Base-by-base conservation (phyloP, 2,329 filamentous ascomycete species). In the Aspergillus hiratsukae region DNA sequence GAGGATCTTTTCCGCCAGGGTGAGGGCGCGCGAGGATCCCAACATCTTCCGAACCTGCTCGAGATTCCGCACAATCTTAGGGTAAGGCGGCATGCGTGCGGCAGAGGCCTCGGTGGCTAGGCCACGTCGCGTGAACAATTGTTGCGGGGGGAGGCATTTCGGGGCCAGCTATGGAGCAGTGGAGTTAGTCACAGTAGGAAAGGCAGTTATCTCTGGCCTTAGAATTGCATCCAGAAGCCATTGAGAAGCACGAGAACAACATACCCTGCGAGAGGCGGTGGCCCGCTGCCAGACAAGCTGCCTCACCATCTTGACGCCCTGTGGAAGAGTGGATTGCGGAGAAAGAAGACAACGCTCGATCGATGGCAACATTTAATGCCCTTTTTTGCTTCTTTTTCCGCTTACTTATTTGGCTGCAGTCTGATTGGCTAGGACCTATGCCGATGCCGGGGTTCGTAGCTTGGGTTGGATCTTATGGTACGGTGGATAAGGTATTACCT, bases 1-100 rank as follows among this genome's bases (percentile, higher is more conserved):
- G 57, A 99, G 83, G 68, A 99, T 97, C 83, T 99, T 99, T 78
- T 99, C 94, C 61, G 94, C 91, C 56, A 99, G 84, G 2, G 93
- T 97, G 58, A 99, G 84, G 55, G 81, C 74, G 29, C 82, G 77
- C 17, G 74, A 73, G 8, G 80, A 75, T 50, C 87, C 88, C 35
- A 97, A 82, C 9, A 96, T 84, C 53, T 83, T 82, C 53, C 85
- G 81, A 31, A 96, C 92, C 70, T 91, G 81, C 61, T 84, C 80
- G 61, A 96, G 87, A 66, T 87, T 89, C 68, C 82, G 83, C 70
- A 92, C 82, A 52, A 96, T 88, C 75, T 87, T 91, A 65, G 87
- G 81, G 76, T 97, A 97, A 28, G 90, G 90, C 49, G 91, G 89
- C 63, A 83, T 86, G 62, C 86, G 83, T 28, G 82, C 80, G 54